phyloP scores from a whole-genome alignment of 2,329 filamentous ascomycete species.

The Aspergillus thermomutatus region DNA sequence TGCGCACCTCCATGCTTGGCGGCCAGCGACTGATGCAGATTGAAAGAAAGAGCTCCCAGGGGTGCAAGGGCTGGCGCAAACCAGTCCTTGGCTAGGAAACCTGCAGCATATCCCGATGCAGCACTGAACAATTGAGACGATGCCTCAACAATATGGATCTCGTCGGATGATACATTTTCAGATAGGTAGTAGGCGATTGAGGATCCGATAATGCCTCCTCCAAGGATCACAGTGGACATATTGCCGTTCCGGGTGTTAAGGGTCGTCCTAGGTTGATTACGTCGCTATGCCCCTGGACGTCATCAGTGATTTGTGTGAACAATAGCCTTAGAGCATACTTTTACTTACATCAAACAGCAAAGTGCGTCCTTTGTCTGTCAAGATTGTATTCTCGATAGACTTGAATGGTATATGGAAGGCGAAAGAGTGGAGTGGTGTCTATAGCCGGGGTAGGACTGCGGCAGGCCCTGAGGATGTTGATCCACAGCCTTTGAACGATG shows the following conservation, averaged over 20 bases:
- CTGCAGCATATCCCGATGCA: constrained; percentile 70
- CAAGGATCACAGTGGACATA: constrained; percentile 62
- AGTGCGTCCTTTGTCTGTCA: no score
- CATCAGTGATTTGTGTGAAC: neutral
- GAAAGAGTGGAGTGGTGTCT: no score
- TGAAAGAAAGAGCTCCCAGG: constrained; percentile 66
- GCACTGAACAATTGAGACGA: constrained; percentile 64
- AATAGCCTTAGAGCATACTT: neutral
- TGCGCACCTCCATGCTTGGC: constrained; percentile 54
- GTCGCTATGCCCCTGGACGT: neutral
- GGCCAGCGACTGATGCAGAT: constrained; percentile 64
- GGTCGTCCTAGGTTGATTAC: neutral
- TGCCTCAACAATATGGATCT: constrained; percentile 59
- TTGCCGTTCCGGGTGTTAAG: constrained; percentile 16
- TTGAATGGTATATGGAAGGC: no score
- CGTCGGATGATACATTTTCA: constrained; percentile 26
- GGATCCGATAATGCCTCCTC: constrained; percentile 67
- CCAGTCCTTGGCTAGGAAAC: constrained; percentile 73
- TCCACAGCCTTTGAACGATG: no score
- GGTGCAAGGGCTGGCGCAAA: constrained; percentile 56
- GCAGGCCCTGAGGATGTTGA: no score
- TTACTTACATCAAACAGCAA: neutral
- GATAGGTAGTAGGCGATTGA: constrained; percentile 72
- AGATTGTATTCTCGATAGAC: no score
- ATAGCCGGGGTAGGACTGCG: no score